Conservation (phyloP, 441 rosid species). For the Erodium trifolium region DNA sequence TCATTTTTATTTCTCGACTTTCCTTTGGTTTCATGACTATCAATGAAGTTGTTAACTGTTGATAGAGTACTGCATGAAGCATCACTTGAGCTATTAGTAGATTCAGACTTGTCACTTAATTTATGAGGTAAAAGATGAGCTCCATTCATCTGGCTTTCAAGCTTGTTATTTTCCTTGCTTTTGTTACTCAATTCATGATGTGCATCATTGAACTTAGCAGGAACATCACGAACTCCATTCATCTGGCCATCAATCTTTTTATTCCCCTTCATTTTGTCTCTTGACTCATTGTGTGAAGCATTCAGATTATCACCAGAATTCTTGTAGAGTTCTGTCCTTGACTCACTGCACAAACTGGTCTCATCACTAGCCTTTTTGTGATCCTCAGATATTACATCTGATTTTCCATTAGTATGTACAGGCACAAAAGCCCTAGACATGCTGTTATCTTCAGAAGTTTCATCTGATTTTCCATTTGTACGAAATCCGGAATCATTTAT, state of each 20-base stretch:
- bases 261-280: constrained; percentile 20
- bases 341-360: constrained; percentile 22
- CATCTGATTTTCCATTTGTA: constrained; percentile 15
- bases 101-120: constrained; percentile 32
- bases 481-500: not conserved
- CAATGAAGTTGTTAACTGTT: constrained; percentile 32
- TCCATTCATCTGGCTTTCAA: constrained; percentile 27
- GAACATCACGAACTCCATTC: not conserved
- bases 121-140: constrained; percentile 24
- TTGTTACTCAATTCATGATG: too few relatives aligned
- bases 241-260: constrained; percentile 20
- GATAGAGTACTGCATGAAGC: constrained; percentile 34
- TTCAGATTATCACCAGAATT: constrained; percentile 24
- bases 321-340: constrained; percentile 24
- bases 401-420: constrained; percentile 33
- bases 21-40: constrained; percentile 36
- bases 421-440: constrained; percentile 22
- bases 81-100: constrained; percentile 25
- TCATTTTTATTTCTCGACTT: constrained; percentile 33
- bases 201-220: too few relatives aligned
- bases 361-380: constrained; percentile 21
- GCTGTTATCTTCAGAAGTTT: constrained; percentile 22
- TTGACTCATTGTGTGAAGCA: not conserved
- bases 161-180: not conserved
- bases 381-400: constrained; percentile 20